Conservation (phyloP, 2,329 filamentous ascomycete genomes). For the Aspergillus alliaceus region DNA sequence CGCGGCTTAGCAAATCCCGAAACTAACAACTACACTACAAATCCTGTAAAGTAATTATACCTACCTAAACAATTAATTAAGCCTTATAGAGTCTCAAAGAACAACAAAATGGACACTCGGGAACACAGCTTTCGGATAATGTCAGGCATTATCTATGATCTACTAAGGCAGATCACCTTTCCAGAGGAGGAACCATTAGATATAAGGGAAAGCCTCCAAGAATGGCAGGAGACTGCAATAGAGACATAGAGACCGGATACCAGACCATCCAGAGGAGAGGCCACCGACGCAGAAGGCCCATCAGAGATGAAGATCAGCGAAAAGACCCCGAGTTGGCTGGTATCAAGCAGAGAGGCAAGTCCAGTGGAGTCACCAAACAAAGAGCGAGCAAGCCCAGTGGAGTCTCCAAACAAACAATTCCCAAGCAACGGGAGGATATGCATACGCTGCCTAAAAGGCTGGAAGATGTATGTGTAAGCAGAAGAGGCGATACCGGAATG, state of each 20-base stretch:
- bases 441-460: not conserved
- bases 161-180: not conserved
- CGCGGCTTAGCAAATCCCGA: too few species aligned
- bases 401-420: too few species aligned
- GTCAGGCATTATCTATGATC: not conserved
- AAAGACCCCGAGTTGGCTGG: not conserved
- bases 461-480: not conserved
- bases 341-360: not conserved
- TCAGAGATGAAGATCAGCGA: not conserved
- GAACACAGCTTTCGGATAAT: not conserved
- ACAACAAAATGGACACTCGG: not conserved
- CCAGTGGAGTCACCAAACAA: too few species aligned
- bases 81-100: too few species aligned
- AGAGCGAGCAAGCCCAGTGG: not conserved
- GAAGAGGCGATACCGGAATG: not conserved
- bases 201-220: not conserved
- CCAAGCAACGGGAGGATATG: not conserved
- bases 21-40: too few species aligned
- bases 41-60: too few species aligned
- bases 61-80: too few species aligned
- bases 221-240: not conserved
- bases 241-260: not conserved
- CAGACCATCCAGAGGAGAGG: not conserved
- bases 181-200: not conserved
- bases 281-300: not conserved